Evolutionary conservation across 1,284 basidiomycete genomes (phyloP).

Genomic region (Ganoderma meredithae): DNA sequence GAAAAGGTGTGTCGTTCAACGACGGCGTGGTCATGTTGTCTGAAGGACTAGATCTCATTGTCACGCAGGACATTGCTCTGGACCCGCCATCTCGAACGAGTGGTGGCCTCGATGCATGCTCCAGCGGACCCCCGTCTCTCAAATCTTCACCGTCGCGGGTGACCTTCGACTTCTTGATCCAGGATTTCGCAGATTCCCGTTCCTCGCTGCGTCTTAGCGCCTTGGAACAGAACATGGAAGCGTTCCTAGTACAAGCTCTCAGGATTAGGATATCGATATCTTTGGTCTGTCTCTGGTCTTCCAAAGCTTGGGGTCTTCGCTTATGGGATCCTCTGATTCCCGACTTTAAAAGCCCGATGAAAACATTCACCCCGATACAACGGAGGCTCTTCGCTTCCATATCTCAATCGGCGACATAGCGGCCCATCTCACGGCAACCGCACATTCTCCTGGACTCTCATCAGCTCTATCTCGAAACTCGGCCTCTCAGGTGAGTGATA

Average conservation of each 20-base stretch:
- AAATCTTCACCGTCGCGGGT: background rate
- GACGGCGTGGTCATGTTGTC: background rate
- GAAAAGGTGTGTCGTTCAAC: background rate
- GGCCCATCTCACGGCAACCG: background rate
- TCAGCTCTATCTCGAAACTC: background rate
- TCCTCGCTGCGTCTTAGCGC: background rate
- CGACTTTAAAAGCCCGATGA: background rate
- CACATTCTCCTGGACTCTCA: background rate
- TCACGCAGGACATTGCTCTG: background rate
- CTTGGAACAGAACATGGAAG: background rate
- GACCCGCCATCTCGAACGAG: background rate
- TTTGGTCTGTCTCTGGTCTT: background rate
- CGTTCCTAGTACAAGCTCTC: background rate
- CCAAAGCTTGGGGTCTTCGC: background rate
- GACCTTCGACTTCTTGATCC: background rate
- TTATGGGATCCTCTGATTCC: background rate
- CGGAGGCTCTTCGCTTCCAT: background rate
- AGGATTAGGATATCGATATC: too few species aligned
- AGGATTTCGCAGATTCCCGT: background rate
- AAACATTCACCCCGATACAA: background rate
- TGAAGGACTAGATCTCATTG: background rate
- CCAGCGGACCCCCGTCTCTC: background rate
- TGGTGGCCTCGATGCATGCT: background rate
- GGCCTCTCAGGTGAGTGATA: background rate
- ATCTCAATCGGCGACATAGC: background rate